Percentiles rank a stretch among this genome's conserved stretches.
Conservation (phyloP, 441 rosid genomes). For the Euphorbia schlechtendalii region DNA sequence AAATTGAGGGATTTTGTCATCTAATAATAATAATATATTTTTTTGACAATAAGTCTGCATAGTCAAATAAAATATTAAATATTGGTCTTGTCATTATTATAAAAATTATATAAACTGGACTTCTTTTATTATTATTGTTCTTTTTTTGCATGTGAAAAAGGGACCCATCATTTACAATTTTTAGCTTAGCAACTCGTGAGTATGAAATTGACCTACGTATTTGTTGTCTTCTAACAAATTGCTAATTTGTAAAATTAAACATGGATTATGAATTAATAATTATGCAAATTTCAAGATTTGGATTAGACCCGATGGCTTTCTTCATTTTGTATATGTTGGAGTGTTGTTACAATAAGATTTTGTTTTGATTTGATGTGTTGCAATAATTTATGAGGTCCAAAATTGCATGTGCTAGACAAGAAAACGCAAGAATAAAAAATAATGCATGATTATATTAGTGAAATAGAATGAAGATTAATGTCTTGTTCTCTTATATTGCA, state of each 20-base stretch:
- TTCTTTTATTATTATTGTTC: background rate
- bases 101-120: background rate
- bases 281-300: too few species aligned
- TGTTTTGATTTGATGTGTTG: too few species aligned
- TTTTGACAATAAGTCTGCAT: background rate
- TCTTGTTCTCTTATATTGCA: too few species aligned
- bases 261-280: background rate
- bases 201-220: background rate
- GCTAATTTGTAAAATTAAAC: background rate
- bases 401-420: too few species aligned
- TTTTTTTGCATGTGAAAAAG: conserved; percentile 4
- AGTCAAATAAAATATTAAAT: background rate
- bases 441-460: too few species aligned
- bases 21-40: too few species aligned
- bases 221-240: background rate
- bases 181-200: background rate
- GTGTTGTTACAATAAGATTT: too few species aligned
- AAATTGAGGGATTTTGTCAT: background rate
- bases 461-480: too few species aligned
- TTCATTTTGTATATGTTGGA: too few species aligned
- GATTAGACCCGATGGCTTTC: too few species aligned
- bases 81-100: background rate
- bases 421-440: too few species aligned
- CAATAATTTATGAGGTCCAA: too few species aligned
- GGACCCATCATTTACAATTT: background rate